These are phyloP conservation scores for Pyrenula massariospora DNA, from an alignment of 495 filamentous ascomycete species.

Conservation along the genomic window DNA sequence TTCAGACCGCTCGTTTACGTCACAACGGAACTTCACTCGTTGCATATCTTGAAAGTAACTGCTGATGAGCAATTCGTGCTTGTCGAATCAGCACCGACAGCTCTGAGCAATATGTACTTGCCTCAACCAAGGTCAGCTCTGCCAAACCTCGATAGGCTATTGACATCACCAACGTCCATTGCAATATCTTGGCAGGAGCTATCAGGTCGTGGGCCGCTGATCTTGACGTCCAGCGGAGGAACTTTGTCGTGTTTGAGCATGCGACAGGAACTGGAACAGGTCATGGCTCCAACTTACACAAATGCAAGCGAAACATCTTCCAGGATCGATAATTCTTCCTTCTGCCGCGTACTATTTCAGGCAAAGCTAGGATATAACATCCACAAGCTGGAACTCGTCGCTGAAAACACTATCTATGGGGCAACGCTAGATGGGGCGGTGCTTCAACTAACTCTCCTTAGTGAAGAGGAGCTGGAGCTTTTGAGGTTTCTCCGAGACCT, in stretches of 20 bases:
- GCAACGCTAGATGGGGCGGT: conserved; percentile 55
- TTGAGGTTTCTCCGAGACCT: conserved; percentile 49
- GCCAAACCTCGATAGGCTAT: background rate
- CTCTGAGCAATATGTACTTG: background rate
- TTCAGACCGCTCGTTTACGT: conserved; percentile 26
- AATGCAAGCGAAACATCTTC: background rate
- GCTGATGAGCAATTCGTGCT: conserved; percentile 19
- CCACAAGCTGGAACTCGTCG: background rate
- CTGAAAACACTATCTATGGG: conserved; percentile 33
- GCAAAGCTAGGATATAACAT: background rate
- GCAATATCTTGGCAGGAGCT: background rate
- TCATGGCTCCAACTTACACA: background rate
- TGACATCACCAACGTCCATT: background rate
- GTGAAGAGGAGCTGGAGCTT: conserved; percentile 42
- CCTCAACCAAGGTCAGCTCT: background rate
- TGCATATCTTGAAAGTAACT: conserved; percentile 23
- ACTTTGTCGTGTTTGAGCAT: background rate
- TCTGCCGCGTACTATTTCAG: background rate
- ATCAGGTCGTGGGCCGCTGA: background rate
- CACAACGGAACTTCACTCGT: conserved; percentile 29
- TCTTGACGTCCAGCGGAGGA: background rate
- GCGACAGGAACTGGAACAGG: background rate
- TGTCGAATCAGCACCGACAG: background rate
- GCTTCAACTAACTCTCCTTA: conserved; percentile 46
- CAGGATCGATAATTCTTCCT: background rate